Evolutionary conservation across 371 early-diverging fungal species (phyloP).

Genomic region (Gilbertella persicaria): DNA sequence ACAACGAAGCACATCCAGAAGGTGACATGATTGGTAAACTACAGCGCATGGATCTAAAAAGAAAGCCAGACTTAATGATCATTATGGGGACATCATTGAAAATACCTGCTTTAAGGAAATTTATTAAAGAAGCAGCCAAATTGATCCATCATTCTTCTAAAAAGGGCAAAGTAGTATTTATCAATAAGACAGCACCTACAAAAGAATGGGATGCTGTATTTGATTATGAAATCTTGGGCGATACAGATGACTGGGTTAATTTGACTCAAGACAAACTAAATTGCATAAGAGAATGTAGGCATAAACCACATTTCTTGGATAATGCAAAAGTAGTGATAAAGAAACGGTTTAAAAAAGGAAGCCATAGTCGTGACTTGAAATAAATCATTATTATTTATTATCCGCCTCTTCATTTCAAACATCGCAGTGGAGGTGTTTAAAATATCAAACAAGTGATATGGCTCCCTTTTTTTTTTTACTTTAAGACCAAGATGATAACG

Average conservation of each 20-base stretch:
- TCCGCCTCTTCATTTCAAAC: no score
- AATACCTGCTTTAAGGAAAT: slow-evolving; percentile 88
- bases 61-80: slow-evolving; percentile 87
- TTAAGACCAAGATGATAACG: slow-evolving; percentile 24
- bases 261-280: slow-evolving; percentile 14
- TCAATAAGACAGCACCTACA: slow-evolving; percentile 61
- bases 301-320: no score
- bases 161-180: slow-evolving; percentile 56
- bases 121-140: slow-evolving; percentile 88
- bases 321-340: no score
- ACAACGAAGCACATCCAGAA: slow-evolving; percentile 94
- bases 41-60: slow-evolving; percentile 64
- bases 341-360: no score
- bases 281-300: no score
- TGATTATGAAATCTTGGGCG: slow-evolving; percentile 85
- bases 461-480: no score
- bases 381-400: no score
- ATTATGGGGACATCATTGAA: slow-evolving; percentile 98
- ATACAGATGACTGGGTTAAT: slow-evolving; percentile 73
- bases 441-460: no score
- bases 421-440: no score
- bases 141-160: slow-evolving; percentile 7
- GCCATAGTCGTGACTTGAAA: no score
- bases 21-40: slow-evolving; percentile 81
- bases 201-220: slow-evolving; percentile 88